Base-by-base conservation (phyloP, 306 rosid genomes). In the Prinsepia uniflora region DNA sequence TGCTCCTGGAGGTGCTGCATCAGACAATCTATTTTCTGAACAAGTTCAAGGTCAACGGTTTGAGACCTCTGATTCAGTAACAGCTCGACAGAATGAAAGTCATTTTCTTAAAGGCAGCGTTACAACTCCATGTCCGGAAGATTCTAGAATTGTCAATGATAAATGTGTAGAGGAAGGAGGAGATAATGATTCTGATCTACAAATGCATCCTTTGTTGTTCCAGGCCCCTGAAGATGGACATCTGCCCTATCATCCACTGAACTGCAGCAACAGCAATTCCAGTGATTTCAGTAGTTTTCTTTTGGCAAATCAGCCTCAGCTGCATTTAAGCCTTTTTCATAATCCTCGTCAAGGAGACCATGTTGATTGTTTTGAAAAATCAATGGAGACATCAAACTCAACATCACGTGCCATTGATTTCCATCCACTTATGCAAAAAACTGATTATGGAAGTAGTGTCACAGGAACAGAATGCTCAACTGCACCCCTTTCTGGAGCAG, bases 161-260 rank as follows among this genome's bases (percentile, higher is more conserved):
- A 79, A 78, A 77, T 57, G 84, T 58, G 56, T 40, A 80, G 85
- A 70, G 41, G 82, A 81, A 70, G 98, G 85, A 57, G 78, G 79
- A 55, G 86, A 74, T 49, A 56, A 78, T 20, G 63, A 75, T 79
- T 75, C 84, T 75, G 95, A 86, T 82, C 87, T 90, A 65, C 91
- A 84, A 78, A 91, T 94, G 92, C 99, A 94, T 87, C 99, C 97
- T 69, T 86, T 94, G 74, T 85, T 91, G 77, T 87, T 94, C 89
- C 95, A 85, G 79, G 79, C 82, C 70, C 74, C 95, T 65, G 92
- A 91, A 73, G 87, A 81, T 81, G 86, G 90, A 62, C 76, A 36
- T 44, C 40, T 68, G 62, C 84, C 89, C 63, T 84, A 84, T 83
- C 86, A 84, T 83, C 87, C 86, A 20, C 71, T 79, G 80, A 86